A percentile compares a stretch with the other conserved stretches of the same genome.
Conservation (phyloP, 495 filamentous ascomycete species). For the Penicillium turbatum region DNA sequence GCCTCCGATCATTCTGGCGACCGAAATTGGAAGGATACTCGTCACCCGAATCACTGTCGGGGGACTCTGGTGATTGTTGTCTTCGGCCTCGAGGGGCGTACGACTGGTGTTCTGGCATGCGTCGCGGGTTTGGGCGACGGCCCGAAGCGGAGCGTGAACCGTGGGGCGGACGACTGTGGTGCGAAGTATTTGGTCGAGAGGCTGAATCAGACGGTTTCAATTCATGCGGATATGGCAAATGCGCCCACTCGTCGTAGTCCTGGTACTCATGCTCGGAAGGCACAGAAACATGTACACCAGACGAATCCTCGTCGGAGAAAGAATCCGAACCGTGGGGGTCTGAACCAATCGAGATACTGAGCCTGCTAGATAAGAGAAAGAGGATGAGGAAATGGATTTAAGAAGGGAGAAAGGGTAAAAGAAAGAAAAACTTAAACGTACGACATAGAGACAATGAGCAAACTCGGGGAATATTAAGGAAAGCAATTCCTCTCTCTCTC, state of each 20-base stretch:
- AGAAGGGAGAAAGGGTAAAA: background rate
- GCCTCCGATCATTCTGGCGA: constrained; percentile 35
- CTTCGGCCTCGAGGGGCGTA: constrained; percentile 40
- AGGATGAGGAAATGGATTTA: constrained; percentile 1
- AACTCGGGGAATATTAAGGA: constrained; percentile 5
- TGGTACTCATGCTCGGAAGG: constrained; percentile 46
- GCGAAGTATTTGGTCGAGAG: constrained; percentile 56
- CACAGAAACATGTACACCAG: constrained; percentile 48
- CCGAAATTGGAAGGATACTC: constrained; percentile 40
- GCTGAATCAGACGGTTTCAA: constrained; percentile 82
- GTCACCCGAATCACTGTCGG: constrained; percentile 55
- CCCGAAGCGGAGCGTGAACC: constrained; percentile 40
- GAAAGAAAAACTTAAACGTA: constrained; percentile 21
- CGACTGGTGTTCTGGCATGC: constrained; percentile 36
- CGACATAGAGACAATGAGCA: constrained; percentile 27
- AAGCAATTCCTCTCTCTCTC: constrained; percentile 11
- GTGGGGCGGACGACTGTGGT: constrained; percentile 39
- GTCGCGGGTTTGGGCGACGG: constrained; percentile 41
- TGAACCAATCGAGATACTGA: constrained; percentile 48
- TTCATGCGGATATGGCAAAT: constrained; percentile 55
- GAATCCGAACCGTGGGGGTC: constrained; percentile 42
- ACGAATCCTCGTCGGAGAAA: constrained; percentile 50
- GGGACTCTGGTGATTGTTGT: constrained; percentile 48
- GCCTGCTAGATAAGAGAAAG: constrained; percentile 27
- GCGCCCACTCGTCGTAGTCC: constrained; percentile 52